Base-by-base conservation (phyloP, 1,284 basidiomycete species). In the Trichosporon ovoides region DNA sequence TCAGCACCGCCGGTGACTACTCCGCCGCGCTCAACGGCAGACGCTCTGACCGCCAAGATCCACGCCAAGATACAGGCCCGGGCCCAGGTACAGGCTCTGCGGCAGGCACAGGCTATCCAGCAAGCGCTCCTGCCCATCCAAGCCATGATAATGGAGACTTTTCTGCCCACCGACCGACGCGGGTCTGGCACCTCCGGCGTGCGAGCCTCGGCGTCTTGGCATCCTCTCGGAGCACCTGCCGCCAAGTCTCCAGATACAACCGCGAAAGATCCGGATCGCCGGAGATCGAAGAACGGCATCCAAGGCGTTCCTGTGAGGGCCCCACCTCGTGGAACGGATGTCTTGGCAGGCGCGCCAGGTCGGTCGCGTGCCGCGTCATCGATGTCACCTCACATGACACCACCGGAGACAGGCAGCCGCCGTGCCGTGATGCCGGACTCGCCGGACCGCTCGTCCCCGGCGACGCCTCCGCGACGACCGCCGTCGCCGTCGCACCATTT, bases 1-100 rank as follows among this genome's bases (percentile, higher is more conserved):
- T 9, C 40, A 22, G 22, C 22, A 12, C 12, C 24, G 14, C 43
- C 28, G n/a, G 43, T 48, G 43, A 48, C 43, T 48, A 48, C 24
- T 31, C 13, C 43, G 7, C 24, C 24, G 1, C 18, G 22, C 43
- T 16, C 43, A 10, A 24, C 43, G 22, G 28, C 28, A 16, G 43
- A 48, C n/a, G 16, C 43, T n/a, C n/a, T 48, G 28, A 48, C 43
- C 24, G 43, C 43, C 43, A 48, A 48, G 43, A 48, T 48, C 2
- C 24, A 48, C 22, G 43, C 43, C 43, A 48, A 48, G 43, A 48
- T 48, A n/a, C 43, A 48, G 43, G 43, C 43, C 24, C 22, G 43
- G 24, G 43, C 43, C 16, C 14, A 48, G 43, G 43, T n/a, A 48
- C 43, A 48, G 24, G 28, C 43, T 28, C 22, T 28, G 28, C 22